Evolutionary conservation across 164 flowering plant species (phyloP).

Genomic region (Aristolochia californica): DNA sequence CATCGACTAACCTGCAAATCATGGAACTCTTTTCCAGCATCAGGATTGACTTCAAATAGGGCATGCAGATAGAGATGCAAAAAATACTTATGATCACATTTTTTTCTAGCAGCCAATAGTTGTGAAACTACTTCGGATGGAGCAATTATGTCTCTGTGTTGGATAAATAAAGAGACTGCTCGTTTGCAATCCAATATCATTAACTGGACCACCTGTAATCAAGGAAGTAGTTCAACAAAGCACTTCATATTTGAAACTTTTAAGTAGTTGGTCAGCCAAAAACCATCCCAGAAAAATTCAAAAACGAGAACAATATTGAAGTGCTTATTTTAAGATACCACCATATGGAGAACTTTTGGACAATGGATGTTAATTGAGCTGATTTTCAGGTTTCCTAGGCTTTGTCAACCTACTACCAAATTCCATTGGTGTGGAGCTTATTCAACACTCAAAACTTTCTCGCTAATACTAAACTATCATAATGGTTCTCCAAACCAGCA

Average conservation of each 20-base stretch:
- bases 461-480: no score
- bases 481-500: no score
- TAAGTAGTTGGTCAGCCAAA: neutral
- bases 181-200: conserved; percentile 84
- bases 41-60: conserved; percentile 63
- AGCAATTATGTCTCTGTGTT: conserved; percentile 53
- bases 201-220: conserved; percentile 66
- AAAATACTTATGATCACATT: conserved; percentile 65
- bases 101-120: conserved; percentile 43
- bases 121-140: conserved; percentile 77
- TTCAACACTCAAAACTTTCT: no score
- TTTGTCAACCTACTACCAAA: no score
- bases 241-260: neutral
- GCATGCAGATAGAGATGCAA: conserved; percentile 83
- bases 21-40: conserved; percentile 88
- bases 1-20: conserved; percentile 76
- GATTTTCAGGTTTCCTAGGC: no score
- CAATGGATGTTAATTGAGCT: no score
- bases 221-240: neutral
- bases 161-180: conserved; percentile 70
- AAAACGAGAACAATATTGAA: no score
- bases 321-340: no score
- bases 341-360: no score
- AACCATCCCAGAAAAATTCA: neutral
- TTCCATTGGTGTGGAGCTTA: no score